These are phyloP conservation scores for Chlorella sp. DNA, from an alignment of 139 green algal species.

Conservation along the genomic window DNA sequence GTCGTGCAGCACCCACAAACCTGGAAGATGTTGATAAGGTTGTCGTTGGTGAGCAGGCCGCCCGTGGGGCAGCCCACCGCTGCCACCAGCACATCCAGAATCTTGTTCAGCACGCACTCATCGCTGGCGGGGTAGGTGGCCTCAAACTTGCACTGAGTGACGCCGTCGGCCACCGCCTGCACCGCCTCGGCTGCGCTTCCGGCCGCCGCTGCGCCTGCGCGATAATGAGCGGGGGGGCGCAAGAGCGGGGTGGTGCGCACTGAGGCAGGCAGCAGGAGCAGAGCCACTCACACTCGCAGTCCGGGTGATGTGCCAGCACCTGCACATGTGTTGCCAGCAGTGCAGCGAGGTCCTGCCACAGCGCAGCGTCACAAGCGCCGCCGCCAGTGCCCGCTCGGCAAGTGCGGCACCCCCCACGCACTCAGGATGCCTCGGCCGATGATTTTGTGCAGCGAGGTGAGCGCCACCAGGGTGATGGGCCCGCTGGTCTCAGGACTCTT, in stretches of 20 bases:
- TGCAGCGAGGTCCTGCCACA: neutral
- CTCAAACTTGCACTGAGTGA: conserved; percentile 96
- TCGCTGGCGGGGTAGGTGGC: conserved; percentile 87
- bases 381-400: neutral
- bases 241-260: neutral
- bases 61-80: conserved; percentile 65
- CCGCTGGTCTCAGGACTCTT: conserved; percentile 89
- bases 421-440: conserved; percentile 77
- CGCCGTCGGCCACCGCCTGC: conserved; percentile 85
- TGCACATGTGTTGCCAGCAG: neutral
- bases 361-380: neutral
- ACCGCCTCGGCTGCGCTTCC: conserved; percentile 68
- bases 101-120: conserved; percentile 95
- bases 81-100: conserved; percentile 88
- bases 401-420: conserved; percentile 17
- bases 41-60: conserved; percentile 67
- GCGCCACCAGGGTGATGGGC: conserved; percentile 88
- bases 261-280: neutral
- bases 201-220: conserved; percentile 59
- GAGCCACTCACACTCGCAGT: too few species aligned
- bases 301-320: neutral
- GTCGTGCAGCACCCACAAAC: neutral
- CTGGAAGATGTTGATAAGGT: conserved; percentile 77
- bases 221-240: neutral
- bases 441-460: conserved; percentile 84